Percentiles rank a stretch among this genome's conserved stretches.
Conservation (phyloP, 345 rosid species). For the Brassica cretica region DNA sequence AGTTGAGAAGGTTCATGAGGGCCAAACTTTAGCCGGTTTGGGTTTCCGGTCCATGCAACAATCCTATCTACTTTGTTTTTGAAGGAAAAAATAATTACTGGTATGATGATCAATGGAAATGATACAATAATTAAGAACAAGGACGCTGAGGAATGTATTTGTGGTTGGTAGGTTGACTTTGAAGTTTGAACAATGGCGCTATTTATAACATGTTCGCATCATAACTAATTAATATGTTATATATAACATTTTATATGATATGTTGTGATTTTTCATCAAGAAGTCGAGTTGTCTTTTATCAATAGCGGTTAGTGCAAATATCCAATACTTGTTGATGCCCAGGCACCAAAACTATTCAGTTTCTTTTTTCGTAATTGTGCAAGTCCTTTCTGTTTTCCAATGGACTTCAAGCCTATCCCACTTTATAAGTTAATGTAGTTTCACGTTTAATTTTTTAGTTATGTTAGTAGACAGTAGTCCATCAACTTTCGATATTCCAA, state of each 20-base stretch:
- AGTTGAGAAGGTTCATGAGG: conserved; percentile 29
- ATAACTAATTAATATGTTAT: conserved; percentile 8
- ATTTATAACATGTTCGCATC: conserved; percentile 23
- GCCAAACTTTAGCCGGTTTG: conserved; percentile 12
- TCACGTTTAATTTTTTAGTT: not conserved
- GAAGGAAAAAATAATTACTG: not conserved
- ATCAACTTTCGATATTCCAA: not conserved
- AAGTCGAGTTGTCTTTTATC: conserved; percentile 30
- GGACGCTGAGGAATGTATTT: conserved; percentile 5
- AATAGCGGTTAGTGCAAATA: conserved; percentile 23
- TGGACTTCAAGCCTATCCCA: conserved; percentile 1
- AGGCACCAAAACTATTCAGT: not conserved
- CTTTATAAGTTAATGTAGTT: not conserved
- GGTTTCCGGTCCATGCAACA: conserved; percentile 33
- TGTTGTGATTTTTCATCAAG: conserved; percentile 25
- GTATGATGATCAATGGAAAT: conserved; percentile 8
- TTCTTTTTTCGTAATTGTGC: not conserved
- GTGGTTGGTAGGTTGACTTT: conserved; percentile 30
- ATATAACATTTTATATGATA: not conserved
- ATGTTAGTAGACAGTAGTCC: not conserved
- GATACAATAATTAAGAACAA: not conserved
- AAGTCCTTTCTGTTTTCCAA: not conserved
- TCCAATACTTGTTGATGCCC: not conserved
- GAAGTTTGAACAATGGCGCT: conserved; percentile 31
- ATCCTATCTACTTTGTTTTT: not conserved